A percentile compares a stretch with the other conserved stretches of the same genome.
Conservation (phyloP, 495 filamentous ascomycete species). For the Aspergillus conjunctus region DNA sequence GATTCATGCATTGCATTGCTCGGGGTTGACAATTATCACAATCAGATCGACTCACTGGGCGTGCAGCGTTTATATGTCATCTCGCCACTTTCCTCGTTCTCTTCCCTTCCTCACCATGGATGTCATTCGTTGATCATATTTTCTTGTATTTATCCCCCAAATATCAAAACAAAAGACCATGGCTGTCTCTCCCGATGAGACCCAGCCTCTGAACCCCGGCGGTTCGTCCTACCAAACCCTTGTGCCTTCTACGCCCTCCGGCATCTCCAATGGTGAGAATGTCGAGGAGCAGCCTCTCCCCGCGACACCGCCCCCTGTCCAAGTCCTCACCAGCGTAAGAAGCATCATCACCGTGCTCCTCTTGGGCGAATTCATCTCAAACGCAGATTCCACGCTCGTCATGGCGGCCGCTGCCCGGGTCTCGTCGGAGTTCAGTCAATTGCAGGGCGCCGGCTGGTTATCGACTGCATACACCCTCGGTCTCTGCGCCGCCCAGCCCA, state of each 20-base stretch:
- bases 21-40: too few species aligned
- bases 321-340: constrained; percentile 27
- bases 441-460: constrained; percentile 66
- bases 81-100: too few species aligned
- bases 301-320: neutral
- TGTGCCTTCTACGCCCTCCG: neutral
- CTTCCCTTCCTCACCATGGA: too few species aligned
- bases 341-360: constrained; percentile 42
- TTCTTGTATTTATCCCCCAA: neutral
- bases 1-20: too few species aligned
- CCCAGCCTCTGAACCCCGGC: constrained; percentile 7
- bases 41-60: too few species aligned
- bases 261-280: neutral
- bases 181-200: constrained; percentile 10
- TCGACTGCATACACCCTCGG: constrained; percentile 65
- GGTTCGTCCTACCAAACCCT: constrained; percentile 7
- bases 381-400: constrained; percentile 63
- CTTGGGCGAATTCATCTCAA: constrained; percentile 62
- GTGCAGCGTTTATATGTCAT: too few species aligned
- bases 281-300: neutral
- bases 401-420: constrained; percentile 64
- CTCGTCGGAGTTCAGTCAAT: constrained; percentile 65
- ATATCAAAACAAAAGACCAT: neutral
- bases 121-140: too few species aligned
- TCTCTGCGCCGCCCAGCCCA: constrained; percentile 58